These are phyloP conservation scores for Pestalotiopsis sp. DNA, from an alignment of 2,329 filamentous ascomycete species.

Conservation along the genomic window DNA sequence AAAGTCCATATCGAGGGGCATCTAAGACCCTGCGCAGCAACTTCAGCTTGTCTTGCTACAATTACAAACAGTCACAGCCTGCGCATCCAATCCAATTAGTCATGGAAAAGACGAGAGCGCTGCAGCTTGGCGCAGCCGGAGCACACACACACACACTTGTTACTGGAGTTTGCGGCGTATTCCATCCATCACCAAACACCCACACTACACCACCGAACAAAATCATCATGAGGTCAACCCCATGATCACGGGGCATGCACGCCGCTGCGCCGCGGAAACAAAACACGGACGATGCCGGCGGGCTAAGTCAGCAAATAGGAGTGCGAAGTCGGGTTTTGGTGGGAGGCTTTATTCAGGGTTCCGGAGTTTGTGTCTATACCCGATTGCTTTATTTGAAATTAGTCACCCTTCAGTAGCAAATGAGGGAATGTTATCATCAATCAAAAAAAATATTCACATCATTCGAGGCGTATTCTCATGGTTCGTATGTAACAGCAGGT, in stretches of 20 bases:
- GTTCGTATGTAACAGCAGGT: background rate
- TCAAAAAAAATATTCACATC: background rate
- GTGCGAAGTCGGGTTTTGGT: background rate
- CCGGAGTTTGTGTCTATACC: slow-evolving; percentile 8
- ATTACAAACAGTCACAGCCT: no score
- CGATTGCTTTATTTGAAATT: slow-evolving; percentile 2
- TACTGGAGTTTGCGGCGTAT: no score
- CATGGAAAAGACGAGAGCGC: no score
- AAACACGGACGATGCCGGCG: background rate
- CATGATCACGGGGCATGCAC: no score
- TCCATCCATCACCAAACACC: no score
- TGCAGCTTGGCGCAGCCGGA: no score
- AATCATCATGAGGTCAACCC: no score
- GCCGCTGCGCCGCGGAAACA: no score
- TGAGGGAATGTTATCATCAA: background rate
- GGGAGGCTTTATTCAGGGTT: background rate
- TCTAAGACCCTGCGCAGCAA: background rate
- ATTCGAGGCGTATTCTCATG: background rate
- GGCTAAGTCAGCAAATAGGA: background rate
- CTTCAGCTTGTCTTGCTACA: no score
- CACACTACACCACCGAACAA: no score
- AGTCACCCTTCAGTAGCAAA: background rate
- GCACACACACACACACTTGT: no score
- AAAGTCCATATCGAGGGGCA: background rate
- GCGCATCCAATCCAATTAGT: no score